Evolutionary conservation across 2,329 filamentous ascomycete species (phyloP), one percentile per base, ranked within the genome.

Genomic region (Talaromyces amestolkiae): DNA sequence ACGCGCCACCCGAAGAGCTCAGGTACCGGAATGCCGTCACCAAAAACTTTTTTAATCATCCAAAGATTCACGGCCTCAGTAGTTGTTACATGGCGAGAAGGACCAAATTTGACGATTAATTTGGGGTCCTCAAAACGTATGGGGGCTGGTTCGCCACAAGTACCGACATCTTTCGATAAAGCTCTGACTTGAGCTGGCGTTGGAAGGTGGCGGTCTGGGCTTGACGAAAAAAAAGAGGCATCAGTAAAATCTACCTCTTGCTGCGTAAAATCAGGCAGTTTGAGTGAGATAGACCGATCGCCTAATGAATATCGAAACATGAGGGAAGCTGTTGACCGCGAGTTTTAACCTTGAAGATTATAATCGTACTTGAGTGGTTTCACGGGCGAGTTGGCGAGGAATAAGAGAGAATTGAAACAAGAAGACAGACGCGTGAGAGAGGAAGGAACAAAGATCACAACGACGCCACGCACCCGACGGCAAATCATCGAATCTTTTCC

Each of bases 51-150:
- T 19, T 31, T 33, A 19, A 33, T 53, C 49, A 33, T 53, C 49
- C 49, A 53, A 53, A 53, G 49, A 19, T 53, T 53, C 49, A 53
- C 24, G 7, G 49, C 49, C 17, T 53, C 27, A 0, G 17, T 53
- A n/a, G 27, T 53, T 53, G 49, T 19, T 5, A 64, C 53, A 3
- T 19, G 31, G 9, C 41, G n/a, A 22, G 41, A 22, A 31, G 8
- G n/a, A 24, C 61, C 61, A 37, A 58, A 64, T 56, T 58, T 58
- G 1, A 56, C 49, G 11, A 63, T 45, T 5, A 58, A 15, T 13
- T 58, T 37, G 10, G 51, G 53, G 1, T 63, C 24, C 15, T 49
- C 27, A 41, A 58, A 63, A 3, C n/a, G 43, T 41, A 63, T 37
- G 2, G 49, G 35, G 3, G 22, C 3, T 24, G 60, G 60, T 15